Evolutionary conservation across 1,284 basidiomycete genomes (phyloP).

Genomic region (Ceratobasidium sp.): DNA sequence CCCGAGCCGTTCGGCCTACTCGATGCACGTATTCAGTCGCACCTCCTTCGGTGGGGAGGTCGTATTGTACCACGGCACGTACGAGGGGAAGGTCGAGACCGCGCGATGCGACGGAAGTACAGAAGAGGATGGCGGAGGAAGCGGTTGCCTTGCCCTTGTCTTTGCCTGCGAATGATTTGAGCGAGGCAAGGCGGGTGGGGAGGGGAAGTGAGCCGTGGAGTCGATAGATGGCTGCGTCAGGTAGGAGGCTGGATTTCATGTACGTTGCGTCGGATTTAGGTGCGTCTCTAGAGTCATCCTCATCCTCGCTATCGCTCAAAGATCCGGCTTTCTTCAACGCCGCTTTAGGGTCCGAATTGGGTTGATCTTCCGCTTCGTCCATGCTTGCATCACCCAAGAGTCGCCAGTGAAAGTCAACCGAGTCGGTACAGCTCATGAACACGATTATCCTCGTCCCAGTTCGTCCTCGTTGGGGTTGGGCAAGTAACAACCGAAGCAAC

Average conservation of each 20-base stretch:
- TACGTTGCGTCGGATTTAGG: conserved; percentile 59
- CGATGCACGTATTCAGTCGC: conserved; percentile 97
- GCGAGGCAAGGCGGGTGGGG: conserved; percentile 82
- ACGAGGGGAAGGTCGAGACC: conserved; percentile 98
- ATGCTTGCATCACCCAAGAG: conserved; percentile 86
- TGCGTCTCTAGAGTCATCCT: conserved; percentile 51
- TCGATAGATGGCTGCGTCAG: conserved; percentile 86
- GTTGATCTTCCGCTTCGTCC: conserved; percentile 60
- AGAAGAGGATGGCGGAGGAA: conserved; percentile 80
- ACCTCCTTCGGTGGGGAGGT: conserved; percentile 97
- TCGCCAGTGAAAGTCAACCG: conserved; percentile 97
- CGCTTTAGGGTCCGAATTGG: conserved; percentile 49
- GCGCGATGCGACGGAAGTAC: conserved; percentile 97
- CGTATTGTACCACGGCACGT: conserved; percentile 94
- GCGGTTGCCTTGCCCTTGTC: conserved; percentile 51
- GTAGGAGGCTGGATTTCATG: conserved; percentile 81
- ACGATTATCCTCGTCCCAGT: conserved; percentile 80
- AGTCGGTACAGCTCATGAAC: conserved; percentile 96
- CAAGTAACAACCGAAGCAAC: conserved; percentile 81
- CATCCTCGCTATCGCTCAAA: conserved; percentile 54
- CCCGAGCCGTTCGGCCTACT: conserved; percentile 96
- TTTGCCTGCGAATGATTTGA: conserved; percentile 81
- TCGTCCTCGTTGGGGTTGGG: conserved; percentile 65
- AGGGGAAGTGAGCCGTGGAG: conserved; percentile 94
- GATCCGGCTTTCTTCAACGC: conserved; percentile 49